phyloP scores from a whole-genome alignment of 2,329 filamentous ascomycete species.

The Penicillium concentricum region DNA sequence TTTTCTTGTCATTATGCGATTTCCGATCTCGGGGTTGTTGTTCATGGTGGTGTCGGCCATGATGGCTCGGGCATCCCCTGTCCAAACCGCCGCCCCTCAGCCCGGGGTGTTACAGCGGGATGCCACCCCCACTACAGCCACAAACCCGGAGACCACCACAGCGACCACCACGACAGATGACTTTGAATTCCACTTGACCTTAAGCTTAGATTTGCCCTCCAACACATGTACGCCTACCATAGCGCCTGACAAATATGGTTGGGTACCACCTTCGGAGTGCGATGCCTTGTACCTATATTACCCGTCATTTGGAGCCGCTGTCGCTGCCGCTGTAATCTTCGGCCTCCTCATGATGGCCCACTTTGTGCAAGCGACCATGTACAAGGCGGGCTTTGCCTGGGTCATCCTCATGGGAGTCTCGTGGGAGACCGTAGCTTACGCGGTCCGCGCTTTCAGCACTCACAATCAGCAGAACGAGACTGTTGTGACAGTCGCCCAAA shows the following conservation, averaged over 20 bases:
- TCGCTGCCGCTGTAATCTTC: constrained; percentile 39
- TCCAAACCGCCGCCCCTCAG: constrained; percentile 1
- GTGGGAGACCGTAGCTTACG: constrained; percentile 47
- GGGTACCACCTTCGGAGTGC: constrained; percentile 18
- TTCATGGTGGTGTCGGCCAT: background rate
- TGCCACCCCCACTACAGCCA: background rate
- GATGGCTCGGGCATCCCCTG: background rate
- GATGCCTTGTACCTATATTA: constrained; percentile 29
- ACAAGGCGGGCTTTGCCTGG: constrained; percentile 42
- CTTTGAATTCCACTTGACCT: background rate
- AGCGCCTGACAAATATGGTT: constrained; percentile 24
- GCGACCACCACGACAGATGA: background rate
- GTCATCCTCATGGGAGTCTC: constrained; percentile 46
- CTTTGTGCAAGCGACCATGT: constrained; percentile 36
- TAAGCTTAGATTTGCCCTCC: constrained; percentile 5
- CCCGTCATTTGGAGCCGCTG: constrained; percentile 38
- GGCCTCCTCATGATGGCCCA: constrained; percentile 26
- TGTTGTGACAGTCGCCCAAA: background rate
- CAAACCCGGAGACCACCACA: background rate
- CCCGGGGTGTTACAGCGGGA: background rate
- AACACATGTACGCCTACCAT: constrained; percentile 20
- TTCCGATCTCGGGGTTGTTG: background rate
- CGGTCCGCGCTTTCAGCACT: constrained; percentile 27
- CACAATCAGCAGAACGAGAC: background rate
- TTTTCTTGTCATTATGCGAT: background rate